A percentile compares a stretch with the other conserved stretches of the same genome.
Conservation (phyloP, 768 basidiomycete genomes). For the Jaapia argillacea region DNA sequence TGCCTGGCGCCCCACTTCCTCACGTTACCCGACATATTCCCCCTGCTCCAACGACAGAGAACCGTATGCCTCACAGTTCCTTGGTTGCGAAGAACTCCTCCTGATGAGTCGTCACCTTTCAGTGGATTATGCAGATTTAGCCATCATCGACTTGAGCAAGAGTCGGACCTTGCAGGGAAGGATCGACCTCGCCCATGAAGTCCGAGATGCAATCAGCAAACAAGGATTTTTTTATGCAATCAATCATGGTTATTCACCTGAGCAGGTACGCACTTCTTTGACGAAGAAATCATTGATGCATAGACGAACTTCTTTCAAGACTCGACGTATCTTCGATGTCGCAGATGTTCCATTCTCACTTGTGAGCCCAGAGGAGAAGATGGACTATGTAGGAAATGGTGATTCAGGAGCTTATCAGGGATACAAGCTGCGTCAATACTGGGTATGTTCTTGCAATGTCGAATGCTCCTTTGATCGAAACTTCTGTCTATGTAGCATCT, state of each 20-base stretch:
- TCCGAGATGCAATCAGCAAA: conserved; percentile 17
- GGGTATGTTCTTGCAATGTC: conserved; percentile 26
- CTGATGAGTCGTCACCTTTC: background rate
- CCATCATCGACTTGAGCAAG: conserved; percentile 20
- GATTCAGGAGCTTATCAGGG: conserved; percentile 41
- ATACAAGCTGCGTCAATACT: conserved; percentile 43
- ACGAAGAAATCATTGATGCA: too few relatives aligned
- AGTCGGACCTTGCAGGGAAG: conserved; percentile 16
- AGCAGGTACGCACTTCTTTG: conserved; percentile 10
- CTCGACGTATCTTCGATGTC: conserved; percentile 25
- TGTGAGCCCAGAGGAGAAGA: conserved; percentile 24
- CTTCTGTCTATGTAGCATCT: conserved; percentile 34
- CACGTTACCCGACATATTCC: conserved; percentile 25
- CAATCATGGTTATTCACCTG: conserved; percentile 18
- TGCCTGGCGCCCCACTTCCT: conserved; percentile 22
- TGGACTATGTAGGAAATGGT: conserved; percentile 20
- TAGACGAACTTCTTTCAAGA: conserved; percentile 10
- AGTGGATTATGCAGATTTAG: conserved; percentile 25
- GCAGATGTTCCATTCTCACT: conserved; percentile 23
- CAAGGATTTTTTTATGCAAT: conserved; percentile 23
- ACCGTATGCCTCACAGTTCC: conserved; percentile 17
- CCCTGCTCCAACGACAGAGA: conserved; percentile 23
- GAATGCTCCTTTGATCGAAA: background rate
- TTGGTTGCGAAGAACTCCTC: background rate
- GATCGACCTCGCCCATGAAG: conserved; percentile 13